phyloP scores from a whole-genome alignment of 306 rosid genomes.

The Arachis hypogaea region DNA sequence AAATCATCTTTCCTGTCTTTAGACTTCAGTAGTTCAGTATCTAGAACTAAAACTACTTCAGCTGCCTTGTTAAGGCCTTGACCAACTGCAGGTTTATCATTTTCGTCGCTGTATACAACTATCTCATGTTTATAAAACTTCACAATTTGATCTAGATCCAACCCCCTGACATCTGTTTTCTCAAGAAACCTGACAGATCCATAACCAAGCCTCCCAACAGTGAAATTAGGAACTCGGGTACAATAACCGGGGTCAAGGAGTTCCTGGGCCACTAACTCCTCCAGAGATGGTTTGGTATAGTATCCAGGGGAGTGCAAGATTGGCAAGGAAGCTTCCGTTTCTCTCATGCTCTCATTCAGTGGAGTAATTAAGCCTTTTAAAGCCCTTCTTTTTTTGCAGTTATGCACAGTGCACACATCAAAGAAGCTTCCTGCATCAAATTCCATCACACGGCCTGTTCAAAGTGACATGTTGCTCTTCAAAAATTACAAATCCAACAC shows the following conservation, averaged over 20 bases:
- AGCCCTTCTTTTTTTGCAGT: slow-evolving; percentile 60
- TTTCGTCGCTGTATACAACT: slow-evolving; percentile 72
- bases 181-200: slow-evolving; percentile 72
- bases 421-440: slow-evolving; percentile 42
- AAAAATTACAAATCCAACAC: slow-evolving; percentile 27
- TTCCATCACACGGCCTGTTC: slow-evolving; percentile 44
- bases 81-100: slow-evolving; percentile 72
- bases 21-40: slow-evolving; percentile 39
- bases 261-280: slow-evolving; percentile 57
- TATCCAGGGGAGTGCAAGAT: slow-evolving; percentile 54
- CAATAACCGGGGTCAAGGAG: slow-evolving; percentile 71
- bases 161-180: slow-evolving; percentile 72
- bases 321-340: slow-evolving; percentile 55
- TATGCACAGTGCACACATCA: slow-evolving; percentile 39
- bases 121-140: slow-evolving; percentile 72
- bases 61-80: slow-evolving; percentile 89
- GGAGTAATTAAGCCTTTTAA: slow-evolving; percentile 30
- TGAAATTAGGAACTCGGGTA: slow-evolving; percentile 67
- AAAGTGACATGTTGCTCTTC: slow-evolving; percentile 29
- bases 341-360: slow-evolving; percentile 40
- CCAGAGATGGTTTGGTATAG: slow-evolving; percentile 61
- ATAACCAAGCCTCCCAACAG: slow-evolving; percentile 76
- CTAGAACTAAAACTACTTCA: slow-evolving; percentile 81
- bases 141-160: slow-evolving; percentile 64
- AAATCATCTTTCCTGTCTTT: slow-evolving; percentile 43